Base-by-base conservation (phyloP, 805 yeast species). In the Monosporozyma aerobia region DNA sequence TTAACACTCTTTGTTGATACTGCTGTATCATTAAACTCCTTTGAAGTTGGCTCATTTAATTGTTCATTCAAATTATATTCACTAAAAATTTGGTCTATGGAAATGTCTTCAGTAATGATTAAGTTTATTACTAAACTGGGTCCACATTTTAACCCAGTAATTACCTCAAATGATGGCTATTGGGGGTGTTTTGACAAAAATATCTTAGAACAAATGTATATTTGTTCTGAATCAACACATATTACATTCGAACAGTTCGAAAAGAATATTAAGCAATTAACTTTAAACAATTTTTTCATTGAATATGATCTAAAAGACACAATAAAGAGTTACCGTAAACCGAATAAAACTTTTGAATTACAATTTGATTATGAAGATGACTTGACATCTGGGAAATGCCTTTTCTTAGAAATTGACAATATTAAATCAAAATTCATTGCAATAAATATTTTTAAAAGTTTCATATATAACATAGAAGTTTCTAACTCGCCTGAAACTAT, bases 41-140 rank as follows among this genome's bases (percentile, higher is more conserved):
- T 71, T n/a, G 66, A 61, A 39, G 14, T 71, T 30, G 73, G 71
- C 8, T 63, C 70, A 1, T 65, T 69, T 55, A 65, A 63, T 22
- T 58, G 68, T 7, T 59, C 70, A 2, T 59, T 70, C n/a, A 63
- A 58, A 48, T 51, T 67, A 13, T 64, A 47, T 43, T 51, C 56
- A n/a, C 53, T 63, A 5, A 47, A 37, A 22, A 45, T 60, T 2
- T 63, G 59, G 59, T 45, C 54, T 10, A 5, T 19, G 7, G 27
- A 9, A 7, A 33, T 54, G 14, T 29, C 54, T 4, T 6, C 25
- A 7, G 50, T 46, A n/a, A 47, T 48, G 13, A 43, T 53, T 13
- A 40, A 50, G 23, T 44, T 44, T 14, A 33, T 37, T 9, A 19
- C 5, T 14, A 44, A 44, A 13, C 10, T 50, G 9, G 52, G 52